Evolutionary conservation across 2,329 filamentous ascomycete species (phyloP).

Genomic region (Xylaria sp.): DNA sequence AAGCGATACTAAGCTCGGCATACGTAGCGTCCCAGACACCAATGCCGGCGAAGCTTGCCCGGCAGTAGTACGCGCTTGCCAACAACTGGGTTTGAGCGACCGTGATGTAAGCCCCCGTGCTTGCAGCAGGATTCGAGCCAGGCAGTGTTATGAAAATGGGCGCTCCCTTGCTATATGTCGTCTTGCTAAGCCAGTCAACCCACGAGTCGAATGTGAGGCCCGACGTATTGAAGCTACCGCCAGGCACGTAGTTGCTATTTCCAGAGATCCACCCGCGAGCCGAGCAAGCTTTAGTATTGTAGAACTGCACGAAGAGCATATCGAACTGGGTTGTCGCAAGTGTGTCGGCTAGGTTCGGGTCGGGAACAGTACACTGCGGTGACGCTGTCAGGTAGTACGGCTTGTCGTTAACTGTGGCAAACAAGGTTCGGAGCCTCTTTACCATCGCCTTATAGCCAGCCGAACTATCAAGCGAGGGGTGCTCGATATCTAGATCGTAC

Average conservation of each 20-base stretch:
- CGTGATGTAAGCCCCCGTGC: constrained; percentile 51
- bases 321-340: constrained; percentile 50
- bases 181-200: constrained; percentile 51
- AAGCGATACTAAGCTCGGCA: constrained; percentile 46
- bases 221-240: constrained; percentile 37
- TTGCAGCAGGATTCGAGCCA: constrained; percentile 46
- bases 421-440: constrained; percentile 44
- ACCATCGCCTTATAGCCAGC: constrained; percentile 48
- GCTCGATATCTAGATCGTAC: constrained; percentile 50
- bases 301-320: constrained; percentile 61
- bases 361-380: constrained; percentile 58
- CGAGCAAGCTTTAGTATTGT: constrained; percentile 57
- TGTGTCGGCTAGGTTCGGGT: constrained; percentile 47
- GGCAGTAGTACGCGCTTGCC: constrained; percentile 53
- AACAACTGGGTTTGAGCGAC: constrained; percentile 52
- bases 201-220: constrained; percentile 59
- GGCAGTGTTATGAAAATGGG: constrained; percentile 59
- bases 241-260: constrained; percentile 47
- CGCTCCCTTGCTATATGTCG: constrained; percentile 52
- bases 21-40: constrained; percentile 59
- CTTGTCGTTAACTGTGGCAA: constrained; percentile 33
- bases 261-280: constrained; percentile 47
- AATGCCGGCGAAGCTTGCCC: constrained; percentile 57
- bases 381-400: constrained; percentile 56
- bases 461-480: constrained; percentile 47